A percentile compares a stretch with the other conserved stretches of the same genome.
These are phyloP conservation scores for Lactarius hengduanensis DNA, from an alignment of 768 basidiomycete genomes.

Conservation along the genomic window DNA sequence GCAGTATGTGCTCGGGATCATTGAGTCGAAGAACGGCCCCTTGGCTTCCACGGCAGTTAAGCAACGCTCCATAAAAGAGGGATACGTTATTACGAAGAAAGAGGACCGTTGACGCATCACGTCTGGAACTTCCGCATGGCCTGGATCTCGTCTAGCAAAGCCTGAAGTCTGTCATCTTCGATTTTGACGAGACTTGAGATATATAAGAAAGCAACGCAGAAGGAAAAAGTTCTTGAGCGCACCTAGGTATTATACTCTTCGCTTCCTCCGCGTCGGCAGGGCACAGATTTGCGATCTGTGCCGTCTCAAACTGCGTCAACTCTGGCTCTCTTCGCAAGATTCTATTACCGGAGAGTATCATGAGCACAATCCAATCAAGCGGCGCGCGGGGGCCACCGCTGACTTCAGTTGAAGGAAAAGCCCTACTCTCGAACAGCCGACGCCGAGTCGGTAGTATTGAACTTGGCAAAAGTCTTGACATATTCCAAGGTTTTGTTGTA, in stretches of 20 bases:
- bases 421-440: slow-evolving; percentile 64
- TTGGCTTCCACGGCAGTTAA: background rate
- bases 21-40: background rate
- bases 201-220: slow-evolving; percentile 32
- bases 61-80: background rate
- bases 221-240: slow-evolving; percentile 17
- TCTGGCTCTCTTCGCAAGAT: slow-evolving; percentile 76
- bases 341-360: slow-evolving; percentile 42
- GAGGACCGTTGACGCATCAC: slow-evolving; percentile 35
- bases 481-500: slow-evolving; percentile 94
- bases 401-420: background rate
- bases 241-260: slow-evolving; percentile 90
- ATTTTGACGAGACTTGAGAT: slow-evolving; percentile 71
- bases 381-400: background rate
- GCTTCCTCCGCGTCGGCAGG: slow-evolving; percentile 88
- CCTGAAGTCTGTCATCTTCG: slow-evolving; percentile 83
- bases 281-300: slow-evolving; percentile 89
- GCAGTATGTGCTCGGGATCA: background rate
- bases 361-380: slow-evolving; percentile 1
- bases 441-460: slow-evolving; percentile 81
- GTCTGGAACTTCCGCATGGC: slow-evolving; percentile 89
- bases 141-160: slow-evolving; percentile 82
- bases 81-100: background rate
- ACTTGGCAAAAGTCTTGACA: slow-evolving; percentile 88
- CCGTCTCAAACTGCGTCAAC: slow-evolving; percentile 87